phyloP scores from a whole-genome alignment of 208 protist genomes.

The Trypanosoma congolense region DNA sequence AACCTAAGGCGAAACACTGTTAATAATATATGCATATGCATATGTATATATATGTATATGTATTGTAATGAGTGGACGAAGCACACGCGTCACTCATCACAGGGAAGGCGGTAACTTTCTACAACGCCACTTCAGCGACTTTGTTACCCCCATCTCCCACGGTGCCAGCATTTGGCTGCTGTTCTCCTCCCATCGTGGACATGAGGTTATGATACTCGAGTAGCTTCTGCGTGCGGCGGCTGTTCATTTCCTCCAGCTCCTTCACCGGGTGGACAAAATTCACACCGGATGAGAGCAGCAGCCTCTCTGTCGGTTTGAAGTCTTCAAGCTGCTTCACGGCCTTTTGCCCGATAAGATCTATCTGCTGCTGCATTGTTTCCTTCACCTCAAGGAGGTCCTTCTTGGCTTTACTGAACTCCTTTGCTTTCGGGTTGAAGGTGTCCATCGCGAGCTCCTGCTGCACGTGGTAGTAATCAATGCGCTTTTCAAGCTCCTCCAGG shows the following conservation, averaged over 20 bases:
- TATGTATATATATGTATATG: too few relatives aligned
- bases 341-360: conserved; percentile 47
- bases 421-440: conserved; percentile 81
- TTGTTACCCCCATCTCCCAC: not conserved
- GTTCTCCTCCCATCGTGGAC: conserved; percentile 16
- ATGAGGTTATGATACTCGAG: conserved; percentile 79
- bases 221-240: conserved; percentile 58
- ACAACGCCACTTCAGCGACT: not conserved
- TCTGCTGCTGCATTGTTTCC: conserved; percentile 52
- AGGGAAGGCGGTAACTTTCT: too few relatives aligned
- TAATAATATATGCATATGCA: too few relatives aligned
- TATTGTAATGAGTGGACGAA: too few relatives aligned
- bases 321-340: conserved; percentile 42
- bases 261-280: conserved; percentile 59
- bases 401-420: conserved; percentile 79
- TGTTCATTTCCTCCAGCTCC: conserved; percentile 60
- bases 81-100: too few relatives aligned
- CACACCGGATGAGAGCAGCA: conserved; percentile 56
- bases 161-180: not conserved
- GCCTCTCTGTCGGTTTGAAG: conserved; percentile 68
- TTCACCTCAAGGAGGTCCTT: conserved; percentile 58
- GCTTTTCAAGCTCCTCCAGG: conserved; percentile 70
- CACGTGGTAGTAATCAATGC: conserved; percentile 72
- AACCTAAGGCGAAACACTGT: too few relatives aligned
- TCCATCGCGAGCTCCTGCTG: conserved; percentile 88